Evolutionary conservation across 306 rosid species (phyloP), one percentile per base, ranked within the genome.

Genomic region (Senna tora): DNA sequence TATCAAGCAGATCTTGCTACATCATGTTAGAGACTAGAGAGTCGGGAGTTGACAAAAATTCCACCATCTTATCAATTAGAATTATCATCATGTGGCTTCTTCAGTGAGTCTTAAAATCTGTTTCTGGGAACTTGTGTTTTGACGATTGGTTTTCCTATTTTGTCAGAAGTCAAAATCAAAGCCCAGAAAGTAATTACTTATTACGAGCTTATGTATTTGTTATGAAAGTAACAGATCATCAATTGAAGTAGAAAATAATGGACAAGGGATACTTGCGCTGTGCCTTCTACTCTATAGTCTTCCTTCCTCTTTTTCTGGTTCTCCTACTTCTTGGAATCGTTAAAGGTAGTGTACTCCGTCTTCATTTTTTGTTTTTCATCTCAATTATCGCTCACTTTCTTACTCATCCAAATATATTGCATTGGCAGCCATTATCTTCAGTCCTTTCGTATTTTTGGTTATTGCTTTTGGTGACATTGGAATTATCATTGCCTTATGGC

Each of bases 261-360:
- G 59, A 39, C 63, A 13, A 49, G 38, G 62, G 71, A 61, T 61
- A 34, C 34, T 73, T 42, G 39, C 12, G 61, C 28, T 63, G 41
- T 52, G 6, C 16, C 52, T 38, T 43, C 50, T 63, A 50, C 56
- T 73, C 39, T 19, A 49, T 50, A 57, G 64, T 73, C 64, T 63
- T 62, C 71, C 77, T 50, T 38, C 77, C 71, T 7, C 16, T 73
- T 51, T 73, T 62, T 63, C 4, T 62, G 20, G 5, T 73, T 61
- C 71, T 73, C 52, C 63, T 51, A 34, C 15, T 50, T 73, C 77
- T 62, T 43, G 77, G 77, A 36, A 60, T 71, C 58, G 34, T 62
- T 62, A 73, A 73, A 73, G 71, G 77, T 62, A 36, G 11, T 45
- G 17, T 45, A 6, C 45, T 9, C 41, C 32, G 7, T n/a, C 38